These are phyloP conservation scores for Clausena lansium DNA, from an alignment of 345 rosid species.

Conservation along the genomic window DNA sequence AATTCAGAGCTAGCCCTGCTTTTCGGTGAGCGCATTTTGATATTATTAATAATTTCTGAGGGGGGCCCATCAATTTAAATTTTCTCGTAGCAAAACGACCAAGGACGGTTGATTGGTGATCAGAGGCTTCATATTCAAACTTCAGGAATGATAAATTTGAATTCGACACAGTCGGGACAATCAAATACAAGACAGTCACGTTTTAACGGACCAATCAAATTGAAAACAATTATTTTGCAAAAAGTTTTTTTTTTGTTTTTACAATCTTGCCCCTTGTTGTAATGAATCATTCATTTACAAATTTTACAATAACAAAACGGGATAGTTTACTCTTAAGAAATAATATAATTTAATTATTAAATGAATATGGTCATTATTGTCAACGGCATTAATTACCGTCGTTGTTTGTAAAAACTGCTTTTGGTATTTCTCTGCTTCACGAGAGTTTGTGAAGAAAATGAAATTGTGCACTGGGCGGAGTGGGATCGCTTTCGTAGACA, in stretches of 20 bases:
- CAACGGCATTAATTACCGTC: too few species aligned
- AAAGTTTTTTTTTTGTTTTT: not conserved
- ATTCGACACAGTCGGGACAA: constrained; percentile 5
- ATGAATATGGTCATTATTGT: too few species aligned
- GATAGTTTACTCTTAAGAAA: not conserved
- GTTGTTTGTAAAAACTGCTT: too few species aligned
- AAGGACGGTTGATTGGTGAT: constrained; percentile 26
- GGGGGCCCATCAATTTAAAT: constrained; percentile 21
- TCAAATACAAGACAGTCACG: too few species aligned
- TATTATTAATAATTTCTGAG: not conserved
- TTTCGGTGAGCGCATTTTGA: constrained; percentile 35
- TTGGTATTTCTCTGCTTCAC: too few species aligned
- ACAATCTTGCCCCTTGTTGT: constrained; percentile 7
- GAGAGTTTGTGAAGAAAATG: too few species aligned
- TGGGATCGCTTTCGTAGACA: too few species aligned
- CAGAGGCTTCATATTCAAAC: constrained; percentile 33
- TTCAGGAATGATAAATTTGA: not conserved
- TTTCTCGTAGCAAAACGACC: constrained; percentile 13
- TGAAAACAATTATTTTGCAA: constrained; percentile 6
- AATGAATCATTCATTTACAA: not conserved
- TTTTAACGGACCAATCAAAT: not conserved
- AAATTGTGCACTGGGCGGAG: too few species aligned
- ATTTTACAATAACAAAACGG: too few species aligned
- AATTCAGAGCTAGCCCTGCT: constrained; percentile 7
- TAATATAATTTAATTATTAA: too few species aligned